Percentiles rank a stretch among this genome's conserved stretches.
These are phyloP conservation scores for Calocybe cyanea DNA, from an alignment of 768 basidiomycete species.

Conservation along the genomic window DNA sequence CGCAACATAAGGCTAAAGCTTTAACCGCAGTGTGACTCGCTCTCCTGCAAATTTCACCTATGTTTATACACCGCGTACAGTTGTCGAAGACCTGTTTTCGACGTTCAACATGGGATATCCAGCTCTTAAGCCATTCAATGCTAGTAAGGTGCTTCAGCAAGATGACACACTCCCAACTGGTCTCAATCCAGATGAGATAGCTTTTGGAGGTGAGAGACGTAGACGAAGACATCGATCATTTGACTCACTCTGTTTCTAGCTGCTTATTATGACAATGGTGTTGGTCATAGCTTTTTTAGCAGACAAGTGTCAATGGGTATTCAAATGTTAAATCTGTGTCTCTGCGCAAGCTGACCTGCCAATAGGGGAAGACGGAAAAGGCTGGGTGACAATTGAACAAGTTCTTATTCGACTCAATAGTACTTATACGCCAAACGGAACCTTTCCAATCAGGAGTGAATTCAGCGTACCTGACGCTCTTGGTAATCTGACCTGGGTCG, in stretches of 20 bases:
- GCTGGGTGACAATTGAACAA: conserved; percentile 31
- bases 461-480: conserved; percentile 17
- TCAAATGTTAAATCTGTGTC: background rate
- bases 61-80: conserved; percentile 31
- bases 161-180: conserved; percentile 22
- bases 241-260: conserved; percentile 16
- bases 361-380: conserved; percentile 26
- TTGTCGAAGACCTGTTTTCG: conserved; percentile 27
- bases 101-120: conserved; percentile 30
- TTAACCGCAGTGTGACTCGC: conserved; percentile 17
- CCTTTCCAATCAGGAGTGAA: conserved; percentile 19
- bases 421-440: conserved; percentile 27
- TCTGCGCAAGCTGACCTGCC: background rate
- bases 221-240: background rate
- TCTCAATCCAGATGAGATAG: conserved; percentile 20
- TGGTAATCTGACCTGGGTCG: conserved; percentile 29
- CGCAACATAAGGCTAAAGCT: background rate
- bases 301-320: conserved; percentile 24
- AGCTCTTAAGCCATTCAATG: conserved; percentile 18
- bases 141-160: conserved; percentile 13
- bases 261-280: conserved; percentile 31
- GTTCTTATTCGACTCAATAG: conserved; percentile 34
- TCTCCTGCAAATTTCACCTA: conserved; percentile 25
- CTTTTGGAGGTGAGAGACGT: conserved; percentile 20
- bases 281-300: conserved; percentile 21